Conservation (phyloP, 139 green algal genomes). For the Eudorina sp. region DNA sequence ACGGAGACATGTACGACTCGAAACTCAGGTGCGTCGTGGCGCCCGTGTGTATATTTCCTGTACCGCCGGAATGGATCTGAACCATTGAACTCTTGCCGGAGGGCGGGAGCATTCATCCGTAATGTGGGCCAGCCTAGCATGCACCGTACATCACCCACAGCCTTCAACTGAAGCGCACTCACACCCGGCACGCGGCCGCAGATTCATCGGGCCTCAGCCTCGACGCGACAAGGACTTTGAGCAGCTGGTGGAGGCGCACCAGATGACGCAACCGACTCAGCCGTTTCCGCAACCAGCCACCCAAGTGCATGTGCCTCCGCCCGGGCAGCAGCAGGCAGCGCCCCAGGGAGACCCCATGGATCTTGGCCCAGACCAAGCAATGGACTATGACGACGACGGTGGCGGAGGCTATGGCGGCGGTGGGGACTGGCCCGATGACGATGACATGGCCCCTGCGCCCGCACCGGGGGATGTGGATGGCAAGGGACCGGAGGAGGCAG, state of each 20-base stretch:
- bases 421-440: conserved; percentile 31
- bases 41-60: no score
- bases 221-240: neutral
- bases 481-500: neutral
- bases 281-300: neutral
- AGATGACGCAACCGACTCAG: neutral
- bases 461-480: conserved; percentile 27
- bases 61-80: no score
- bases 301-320: neutral
- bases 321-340: neutral
- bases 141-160: no score
- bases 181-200: neutral
- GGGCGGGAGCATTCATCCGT: no score
- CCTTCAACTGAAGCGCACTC: no score
- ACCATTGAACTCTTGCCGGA: no score
- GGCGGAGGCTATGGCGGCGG: neutral
- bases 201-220: conserved; percentile 16
- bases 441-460: neutral
- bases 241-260: neutral
- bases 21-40: conserved; percentile 42
- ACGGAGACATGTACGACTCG: conserved; percentile 74
- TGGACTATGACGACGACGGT: conserved; percentile 5
- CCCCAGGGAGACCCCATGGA: neutral
- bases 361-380: neutral
- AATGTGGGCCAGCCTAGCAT: no score